A percentile compares a stretch with the other conserved stretches of the same genome.
Conservation (phyloP, 768 basidiomycete genomes). For the Multifurca ochricompacta region DNA sequence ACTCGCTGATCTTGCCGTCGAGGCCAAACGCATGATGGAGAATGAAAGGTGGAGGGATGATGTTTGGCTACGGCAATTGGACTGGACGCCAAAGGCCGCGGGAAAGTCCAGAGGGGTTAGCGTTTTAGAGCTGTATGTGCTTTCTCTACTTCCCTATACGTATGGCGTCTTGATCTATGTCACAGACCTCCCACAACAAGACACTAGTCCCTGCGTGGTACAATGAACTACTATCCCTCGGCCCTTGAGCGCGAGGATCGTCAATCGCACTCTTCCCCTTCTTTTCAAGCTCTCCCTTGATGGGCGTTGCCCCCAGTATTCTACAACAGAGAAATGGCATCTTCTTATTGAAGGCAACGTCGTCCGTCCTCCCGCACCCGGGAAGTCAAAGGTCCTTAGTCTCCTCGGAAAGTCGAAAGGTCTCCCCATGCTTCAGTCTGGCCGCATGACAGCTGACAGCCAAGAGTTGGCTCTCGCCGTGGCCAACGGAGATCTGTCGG, state of each 20-base stretch:
- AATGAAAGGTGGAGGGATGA: constrained; percentile 57
- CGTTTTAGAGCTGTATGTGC: constrained; percentile 27
- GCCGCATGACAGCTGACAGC: constrained; percentile 36
- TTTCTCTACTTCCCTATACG: not conserved
- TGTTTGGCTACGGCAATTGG: constrained; percentile 83
- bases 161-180: not conserved
- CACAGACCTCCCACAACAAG: not conserved
- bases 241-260: constrained; percentile 32
- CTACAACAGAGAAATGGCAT: constrained; percentile 60
- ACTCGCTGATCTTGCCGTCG: constrained; percentile 61
- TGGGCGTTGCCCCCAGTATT: constrained; percentile 50
- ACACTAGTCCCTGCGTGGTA: constrained; percentile 46
- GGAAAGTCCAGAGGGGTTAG: constrained; percentile 58
- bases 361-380: constrained; percentile 37
- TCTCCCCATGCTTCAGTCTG: constrained; percentile 36
- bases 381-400: constrained; percentile 35
- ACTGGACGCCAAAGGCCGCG: constrained; percentile 88
- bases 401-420: constrained; percentile 44
- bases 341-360: constrained; percentile 33
- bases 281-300: constrained; percentile 59
- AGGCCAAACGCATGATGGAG: constrained; percentile 43
- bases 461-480: constrained; percentile 39
- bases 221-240: constrained; percentile 36
- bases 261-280: constrained; percentile 56
- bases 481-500: constrained; percentile 35